These are phyloP conservation scores for Nephelium lappaceum DNA, from an alignment of 345 rosid genomes.

Conservation along the genomic window DNA sequence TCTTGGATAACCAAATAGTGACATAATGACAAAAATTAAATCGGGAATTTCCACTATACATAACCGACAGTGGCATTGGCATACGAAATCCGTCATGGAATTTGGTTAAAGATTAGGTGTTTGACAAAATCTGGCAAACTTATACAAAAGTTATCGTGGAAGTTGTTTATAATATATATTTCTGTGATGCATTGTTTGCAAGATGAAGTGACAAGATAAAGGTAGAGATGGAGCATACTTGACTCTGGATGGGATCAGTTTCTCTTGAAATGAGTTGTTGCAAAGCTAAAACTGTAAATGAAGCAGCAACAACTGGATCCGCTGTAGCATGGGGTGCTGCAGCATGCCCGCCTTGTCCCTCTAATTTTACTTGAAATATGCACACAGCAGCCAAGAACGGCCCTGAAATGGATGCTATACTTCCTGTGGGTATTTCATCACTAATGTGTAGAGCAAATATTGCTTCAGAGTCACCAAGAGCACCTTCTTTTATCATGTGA, in stretches of 20 bases:
- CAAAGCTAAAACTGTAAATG: slow-evolving; percentile 71
- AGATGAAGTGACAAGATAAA: background rate
- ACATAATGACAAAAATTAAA: background rate
- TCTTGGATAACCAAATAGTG: background rate
- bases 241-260: slow-evolving; percentile 78
- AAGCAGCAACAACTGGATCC: slow-evolving; percentile 72
- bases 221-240: slow-evolving; percentile 29
- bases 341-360: slow-evolving; percentile 64
- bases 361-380: slow-evolving; percentile 59
- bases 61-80: background rate
- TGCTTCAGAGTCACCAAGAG: slow-evolving; percentile 85
- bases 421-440: slow-evolving; percentile 47
- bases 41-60: background rate
- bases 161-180: background rate
- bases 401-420: slow-evolving; percentile 58
- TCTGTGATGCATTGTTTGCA: background rate
- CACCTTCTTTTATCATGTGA: slow-evolving; percentile 80
- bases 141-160: background rate
- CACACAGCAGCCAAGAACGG: slow-evolving; percentile 56
- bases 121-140: background rate
- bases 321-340: slow-evolving; percentile 49
- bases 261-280: slow-evolving; percentile 84
- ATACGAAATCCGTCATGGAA: background rate
- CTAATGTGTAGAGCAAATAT: slow-evolving; percentile 81
- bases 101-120: background rate